Evolutionary conservation across 495 filamentous ascomycete species (phyloP), one percentile per base, ranked within the genome.

Genomic region (Tuber magnatum): DNA sequence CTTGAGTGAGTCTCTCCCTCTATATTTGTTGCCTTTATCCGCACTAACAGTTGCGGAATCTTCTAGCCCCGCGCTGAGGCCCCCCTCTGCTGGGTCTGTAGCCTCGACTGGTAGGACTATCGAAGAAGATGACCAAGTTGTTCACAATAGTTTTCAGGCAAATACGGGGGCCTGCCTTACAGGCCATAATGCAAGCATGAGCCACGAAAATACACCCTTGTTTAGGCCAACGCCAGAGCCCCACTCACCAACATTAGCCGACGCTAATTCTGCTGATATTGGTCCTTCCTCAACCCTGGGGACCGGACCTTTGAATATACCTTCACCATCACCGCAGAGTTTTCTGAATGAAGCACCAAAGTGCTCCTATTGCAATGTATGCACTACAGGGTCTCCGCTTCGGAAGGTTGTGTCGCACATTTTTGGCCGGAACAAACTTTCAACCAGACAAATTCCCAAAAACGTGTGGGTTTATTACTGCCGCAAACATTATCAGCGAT

Each of bases 401-500:
- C 88, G 93, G 46, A 97, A 97, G 81, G 87, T 91, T 12, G 89
- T 96, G 43, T 93, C 92, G 0, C 92, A 97, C 77, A 86, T 94
- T 75, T 95, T 97, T 80, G 93, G 93, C n/a, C 88, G 93, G 20
- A 97, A 97, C 86, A 97, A 97, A 83, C 84, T 85, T 1, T 88
- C 87, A 61, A 96, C 93, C 0, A 87, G 89, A 24, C 83, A 84
- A 6, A 90, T 97, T 65, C 91, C 92, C 0, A 77, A 85, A 0
- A 74, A 86, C 0, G 85, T 91, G 24, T 94, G 91, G 92, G 86
- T 91, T 0, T 86, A 89, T 69, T 90, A 87, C 80, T 97, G 94
- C 80, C 88, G 93, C 1, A 95, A 94, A 80, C 91, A 94, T 80
- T 97, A 97, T 83, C 93, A 97, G 83, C 90, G 92, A 0, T 86